Percentiles rank a stretch among this genome's conserved stretches.
Conservation (phyloP, 441 rosid genomes). For the Melastoma candidum region DNA sequence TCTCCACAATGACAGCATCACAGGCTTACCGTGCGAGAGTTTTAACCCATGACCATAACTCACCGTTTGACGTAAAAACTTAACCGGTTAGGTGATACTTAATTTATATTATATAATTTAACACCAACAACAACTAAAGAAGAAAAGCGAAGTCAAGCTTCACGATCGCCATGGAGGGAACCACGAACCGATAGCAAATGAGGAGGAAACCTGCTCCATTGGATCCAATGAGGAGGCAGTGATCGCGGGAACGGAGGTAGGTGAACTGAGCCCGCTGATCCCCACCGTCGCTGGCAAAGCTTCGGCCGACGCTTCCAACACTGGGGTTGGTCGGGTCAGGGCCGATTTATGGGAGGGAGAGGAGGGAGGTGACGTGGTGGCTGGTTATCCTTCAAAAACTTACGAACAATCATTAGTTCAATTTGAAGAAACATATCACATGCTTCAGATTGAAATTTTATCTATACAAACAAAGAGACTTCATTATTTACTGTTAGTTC, state of each 20-base stretch:
- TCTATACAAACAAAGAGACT: no score
- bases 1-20: conserved; percentile 28
- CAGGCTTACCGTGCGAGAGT: conserved; percentile 86
- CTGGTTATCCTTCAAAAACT: no score
- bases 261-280: conserved; percentile 65
- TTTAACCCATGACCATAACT: conserved; percentile 23
- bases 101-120: conserved; percentile 63
- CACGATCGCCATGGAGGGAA: background rate
- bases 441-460: no score
- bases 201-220: conserved; percentile 70
- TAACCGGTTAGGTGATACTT: conserved; percentile 4
- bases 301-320: no score
- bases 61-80: no score
- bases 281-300: conserved; percentile 33
- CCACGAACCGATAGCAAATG: background rate
- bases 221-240: conserved; percentile 91
- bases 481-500: no score
- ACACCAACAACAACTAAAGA: background rate
- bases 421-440: no score
- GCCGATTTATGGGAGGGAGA: no score
- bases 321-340: no score
- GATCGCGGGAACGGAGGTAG: conserved; percentile 48
- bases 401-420: no score
- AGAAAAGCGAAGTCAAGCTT: background rate
- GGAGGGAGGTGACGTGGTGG: no score